Percentiles rank a stretch among this genome's conserved stretches.
Evolutionary conservation across 2,329 filamentous ascomycete species (phyloP).

Genomic region (Septoria petroselini): DNA sequence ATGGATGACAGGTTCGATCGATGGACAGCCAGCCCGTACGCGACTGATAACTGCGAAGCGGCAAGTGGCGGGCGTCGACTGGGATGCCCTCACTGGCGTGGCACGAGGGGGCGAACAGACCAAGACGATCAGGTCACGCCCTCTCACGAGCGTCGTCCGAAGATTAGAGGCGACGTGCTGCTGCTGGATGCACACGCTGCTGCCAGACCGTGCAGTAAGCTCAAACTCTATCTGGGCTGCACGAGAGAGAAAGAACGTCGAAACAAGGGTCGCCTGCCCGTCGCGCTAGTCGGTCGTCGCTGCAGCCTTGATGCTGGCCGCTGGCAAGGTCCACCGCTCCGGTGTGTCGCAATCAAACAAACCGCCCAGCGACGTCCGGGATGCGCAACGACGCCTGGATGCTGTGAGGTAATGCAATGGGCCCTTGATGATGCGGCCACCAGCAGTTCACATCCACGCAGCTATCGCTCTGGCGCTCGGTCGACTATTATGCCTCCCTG

Average conservation of each 20-base stretch:
- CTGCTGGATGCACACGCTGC: conserved; percentile 15
- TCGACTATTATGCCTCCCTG: too few species aligned
- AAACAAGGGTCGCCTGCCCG: conserved; percentile 15
- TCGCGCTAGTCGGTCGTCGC: not conserved
- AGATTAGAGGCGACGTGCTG: conserved; percentile 9
- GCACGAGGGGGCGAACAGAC: conserved; percentile 27
- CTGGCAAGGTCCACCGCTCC: conserved; percentile 22
- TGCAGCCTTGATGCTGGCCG: not conserved
- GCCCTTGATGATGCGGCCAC: too few species aligned
- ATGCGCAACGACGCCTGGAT: not conserved
- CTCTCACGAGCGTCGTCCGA: conserved; percentile 19
- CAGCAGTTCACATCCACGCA: too few species aligned
- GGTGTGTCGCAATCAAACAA: conserved; percentile 27
- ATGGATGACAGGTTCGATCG: conserved; percentile 23
- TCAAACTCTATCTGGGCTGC: conserved; percentile 23
- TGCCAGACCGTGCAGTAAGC: conserved; percentile 17
- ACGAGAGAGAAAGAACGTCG: conserved; percentile 1
- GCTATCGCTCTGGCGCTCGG: too few species aligned
- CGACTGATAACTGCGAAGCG: conserved; percentile 28
- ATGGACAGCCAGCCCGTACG: conserved; percentile 22
- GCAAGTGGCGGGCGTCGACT: conserved; percentile 29
- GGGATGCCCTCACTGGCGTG: conserved; percentile 29
- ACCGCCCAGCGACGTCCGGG: conserved; percentile 1
- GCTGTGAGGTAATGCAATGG: conserved; percentile 10
- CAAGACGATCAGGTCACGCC: conserved; percentile 27